Evolutionary conservation across 768 basidiomycete species (phyloP).

Genomic region (Lactifluus pinguis): DNA sequence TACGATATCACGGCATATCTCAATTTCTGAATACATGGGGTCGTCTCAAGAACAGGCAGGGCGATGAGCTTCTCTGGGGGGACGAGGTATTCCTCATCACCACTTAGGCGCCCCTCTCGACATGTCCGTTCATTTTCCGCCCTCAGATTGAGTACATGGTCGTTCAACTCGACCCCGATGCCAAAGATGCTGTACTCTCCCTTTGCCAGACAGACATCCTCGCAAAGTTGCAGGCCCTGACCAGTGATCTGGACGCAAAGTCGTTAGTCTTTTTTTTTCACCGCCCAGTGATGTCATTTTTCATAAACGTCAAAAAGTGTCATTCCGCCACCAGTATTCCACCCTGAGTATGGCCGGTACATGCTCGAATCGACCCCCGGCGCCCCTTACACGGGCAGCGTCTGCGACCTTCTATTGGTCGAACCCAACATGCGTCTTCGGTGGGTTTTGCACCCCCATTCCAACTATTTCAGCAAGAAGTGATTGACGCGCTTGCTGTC

Average conservation of each 20-base stretch:
- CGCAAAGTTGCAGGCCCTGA: conserved; percentile 59
- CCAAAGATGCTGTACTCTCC: conserved; percentile 79
- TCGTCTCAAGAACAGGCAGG: conserved; percentile 79
- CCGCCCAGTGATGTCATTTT: background rate
- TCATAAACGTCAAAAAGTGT: background rate
- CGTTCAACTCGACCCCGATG: conserved; percentile 67
- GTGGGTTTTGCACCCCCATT: conserved; percentile 28
- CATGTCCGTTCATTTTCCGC: background rate
- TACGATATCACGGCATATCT: conserved; percentile 84
- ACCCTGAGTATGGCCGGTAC: conserved; percentile 96
- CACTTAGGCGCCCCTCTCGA: background rate
- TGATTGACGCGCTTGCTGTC: background rate
- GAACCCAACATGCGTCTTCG: conserved; percentile 94
- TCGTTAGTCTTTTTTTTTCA: conserved; percentile 36
- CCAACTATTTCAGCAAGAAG: background rate
- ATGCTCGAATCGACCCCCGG: conserved; percentile 99
- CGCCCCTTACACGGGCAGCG: conserved; percentile 82
- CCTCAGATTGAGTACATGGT: conserved; percentile 93
- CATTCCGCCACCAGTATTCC: conserved; percentile 66
- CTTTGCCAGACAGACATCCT: conserved; percentile 95
- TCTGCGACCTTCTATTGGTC: conserved; percentile 79
- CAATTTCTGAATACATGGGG: conserved; percentile 95
- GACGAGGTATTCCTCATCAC: conserved; percentile 69
- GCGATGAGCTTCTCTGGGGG: conserved; percentile 94
- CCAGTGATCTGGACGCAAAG: conserved; percentile 53